These are phyloP conservation scores for Heracleum sosnowskyi DNA, from an alignment of 129 eudicot genomes.

Conservation along the genomic window DNA sequence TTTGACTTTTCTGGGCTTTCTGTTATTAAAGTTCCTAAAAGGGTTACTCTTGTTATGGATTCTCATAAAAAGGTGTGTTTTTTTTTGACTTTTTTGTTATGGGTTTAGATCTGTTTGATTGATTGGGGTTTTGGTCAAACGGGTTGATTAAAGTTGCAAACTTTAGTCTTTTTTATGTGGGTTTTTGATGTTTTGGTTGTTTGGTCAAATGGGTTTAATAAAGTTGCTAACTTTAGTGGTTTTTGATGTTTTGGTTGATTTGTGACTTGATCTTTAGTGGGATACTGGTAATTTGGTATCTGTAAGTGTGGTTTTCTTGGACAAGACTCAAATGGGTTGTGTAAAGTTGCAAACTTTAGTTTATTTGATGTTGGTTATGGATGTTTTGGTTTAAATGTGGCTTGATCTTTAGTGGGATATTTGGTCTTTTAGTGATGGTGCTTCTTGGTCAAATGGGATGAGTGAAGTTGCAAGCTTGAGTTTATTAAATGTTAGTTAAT, in stretches of 20 bases:
- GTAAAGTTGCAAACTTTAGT: not conserved
- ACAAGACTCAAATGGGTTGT: not conserved
- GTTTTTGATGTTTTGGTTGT: not conserved
- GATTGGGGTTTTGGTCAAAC: not conserved
- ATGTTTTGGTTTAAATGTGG: not conserved
- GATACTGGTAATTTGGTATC: not conserved
- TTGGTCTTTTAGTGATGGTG: not conserved
- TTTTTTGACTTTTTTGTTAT: not conserved
- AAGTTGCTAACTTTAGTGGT: not conserved
- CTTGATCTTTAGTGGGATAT: not conserved
- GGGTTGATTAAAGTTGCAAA: not conserved
- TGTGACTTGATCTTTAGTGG: not conserved
- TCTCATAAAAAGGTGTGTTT: conserved; percentile 60
- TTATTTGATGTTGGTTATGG: not conserved
- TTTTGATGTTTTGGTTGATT: not conserved
- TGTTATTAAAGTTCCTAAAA: conserved; percentile 45
- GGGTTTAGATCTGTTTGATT: conserved; percentile 11
- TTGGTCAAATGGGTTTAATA: not conserved
- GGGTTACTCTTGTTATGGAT: conserved; percentile 58
- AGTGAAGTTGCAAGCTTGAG: not conserved
- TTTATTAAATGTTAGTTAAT: not conserved
- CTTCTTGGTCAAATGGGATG: not conserved
- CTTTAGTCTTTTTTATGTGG: not conserved
- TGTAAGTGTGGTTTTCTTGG: not conserved
- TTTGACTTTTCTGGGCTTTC: conserved; percentile 49